Base-by-base conservation (phyloP, 805 yeast genomes). In the Suhomyces sp. region DNA sequence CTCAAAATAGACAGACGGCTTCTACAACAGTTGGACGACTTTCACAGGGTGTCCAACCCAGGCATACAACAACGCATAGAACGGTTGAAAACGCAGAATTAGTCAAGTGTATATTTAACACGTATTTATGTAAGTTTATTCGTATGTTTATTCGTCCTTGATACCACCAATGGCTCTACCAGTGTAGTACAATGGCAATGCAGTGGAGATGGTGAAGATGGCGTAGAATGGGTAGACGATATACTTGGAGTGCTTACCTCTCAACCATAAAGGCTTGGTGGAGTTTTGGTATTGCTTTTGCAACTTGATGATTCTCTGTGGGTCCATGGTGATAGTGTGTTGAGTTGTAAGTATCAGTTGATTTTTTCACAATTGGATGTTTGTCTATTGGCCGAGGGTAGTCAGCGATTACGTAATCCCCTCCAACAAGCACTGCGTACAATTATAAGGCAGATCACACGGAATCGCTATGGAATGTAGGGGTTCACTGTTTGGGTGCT, bases 211-310 rank as follows among this genome's bases (percentile, higher is more conserved):
- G 51, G 88, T 75, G 71, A 88, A 85, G 55, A 84, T 76, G 56
- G 88, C 89, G 76, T 79, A 85, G 81, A 84, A 89, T 66, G 96
- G 96, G 74, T 84, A 85, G 59, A 88, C 79, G 67, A 85, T 71
- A 63, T 79, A 75, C 73, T 86, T 86, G 59, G 94, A 82, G 48
- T 59, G 54, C 56, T 62, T 62, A 12, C 78, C 78, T 68, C 74
- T 72, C 67, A 73, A 71, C 78, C 78, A 75, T 64, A 75, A 73
- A 57, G 63, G 67, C 63, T 71, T 62, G 65, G 67, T 59, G 53
- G 77, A 67, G 67, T 63, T 66, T 63, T 75, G 79, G 67, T 73
- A 75, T 55, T 67, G 70, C 62, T 69, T 73, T 63, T 75, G 79
- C 64, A 75, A 73, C 51, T 70, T 66, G 55, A 75, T 75, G 53